Base-by-base conservation (phyloP, 31 red algal species). In the Odonthalia washingtoniensis region DNA sequence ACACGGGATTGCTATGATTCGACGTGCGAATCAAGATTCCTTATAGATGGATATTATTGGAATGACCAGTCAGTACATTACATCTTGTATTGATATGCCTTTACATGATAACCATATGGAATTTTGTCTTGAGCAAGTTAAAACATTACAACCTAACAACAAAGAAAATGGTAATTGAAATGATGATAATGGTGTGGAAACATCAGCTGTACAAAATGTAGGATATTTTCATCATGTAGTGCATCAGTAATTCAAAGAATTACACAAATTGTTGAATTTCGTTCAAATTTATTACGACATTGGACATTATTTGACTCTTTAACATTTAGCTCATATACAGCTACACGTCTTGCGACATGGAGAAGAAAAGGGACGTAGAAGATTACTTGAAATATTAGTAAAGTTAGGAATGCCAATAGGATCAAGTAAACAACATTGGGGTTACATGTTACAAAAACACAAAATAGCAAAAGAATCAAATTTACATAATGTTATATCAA, bases 201-300 rank as follows among this genome's bases (percentile, higher is more conserved):
- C 46, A 37, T 91, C 89, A 4, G 42, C 37, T 26, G 75, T 81
- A 40, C 83, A 74, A 30, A 86, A 86, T 63, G 90, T 83, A 44
- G 90, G 83, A 37, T 92, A 92, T 81, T 75, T 43, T 60, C 77
- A 16, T 2, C 18, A 12, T 81, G 90, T 39, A 70, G 61, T 40
- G 83, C 65, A 6, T 46, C 40, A 16, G 65, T 60, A 44, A 35
- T 75, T 35, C 73, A 92, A 40, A 62, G 90, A 44, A 88, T 93
- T 63, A 82, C 81, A 31, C 75, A 86, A 27, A 75, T 45, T 67
- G 79, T 75, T 0, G 94, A 96, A 61, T 75, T 92, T 18, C 94
- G 94, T n/a, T 53, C 91, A 21, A 89, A 96, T 53, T 82, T 96
- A 65, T 65, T 96, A 46, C 82, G 94, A 38, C 94, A 96, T 60